Base-by-base conservation (phyloP, 129 eudicot genomes). In the Lactuca saligna region DNA sequence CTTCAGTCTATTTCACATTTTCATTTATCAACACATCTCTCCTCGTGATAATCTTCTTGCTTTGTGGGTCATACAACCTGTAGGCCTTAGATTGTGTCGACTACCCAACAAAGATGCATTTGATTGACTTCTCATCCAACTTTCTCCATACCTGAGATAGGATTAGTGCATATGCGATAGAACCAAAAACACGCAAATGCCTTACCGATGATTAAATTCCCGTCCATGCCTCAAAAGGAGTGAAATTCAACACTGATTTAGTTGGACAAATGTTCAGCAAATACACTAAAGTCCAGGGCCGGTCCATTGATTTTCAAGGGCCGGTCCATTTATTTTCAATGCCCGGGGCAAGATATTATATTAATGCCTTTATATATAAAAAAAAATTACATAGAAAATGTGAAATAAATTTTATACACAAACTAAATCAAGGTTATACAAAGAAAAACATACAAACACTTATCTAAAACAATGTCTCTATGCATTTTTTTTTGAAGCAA, bases 31-130 rank as follows among this genome's bases (percentile, higher is more conserved):
- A n/a, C 5, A 38, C 53, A 37, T 62, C 16, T 17, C 67, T 39
- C 0, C 53, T 62, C 15, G 35, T 32, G 9, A 62, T 5, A 62
- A 62, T 37, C 12, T 62, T 38, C 39, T 62, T 7, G 4, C 13
- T 8, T 4, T 34, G 14, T 16, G 7, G 51, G 66, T n/a, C 66
- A 62, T 37, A 37, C n/a, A 62, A 7, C 33, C 67, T 38, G 9
- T 62, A 62, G 8, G n/a, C 57, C 20, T 46, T 65, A 20, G 57
- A 20, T 13, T 46, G 54, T 48, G 49, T 38, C 3, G 14, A 62
- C 3, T 62, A 61, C 10, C 65, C 65, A 61, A 34, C 4, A n/a
- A 61, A 61, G 4, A 61, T 61, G 29, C 61, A 56, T 14, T 56
- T 20, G 3, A 3, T 56, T 7, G 61, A 56, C 14, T 35, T 61